Evolutionary conservation across 108 stramenopile genomes (phyloP).

Genomic region (Epithemia pelagica): DNA sequence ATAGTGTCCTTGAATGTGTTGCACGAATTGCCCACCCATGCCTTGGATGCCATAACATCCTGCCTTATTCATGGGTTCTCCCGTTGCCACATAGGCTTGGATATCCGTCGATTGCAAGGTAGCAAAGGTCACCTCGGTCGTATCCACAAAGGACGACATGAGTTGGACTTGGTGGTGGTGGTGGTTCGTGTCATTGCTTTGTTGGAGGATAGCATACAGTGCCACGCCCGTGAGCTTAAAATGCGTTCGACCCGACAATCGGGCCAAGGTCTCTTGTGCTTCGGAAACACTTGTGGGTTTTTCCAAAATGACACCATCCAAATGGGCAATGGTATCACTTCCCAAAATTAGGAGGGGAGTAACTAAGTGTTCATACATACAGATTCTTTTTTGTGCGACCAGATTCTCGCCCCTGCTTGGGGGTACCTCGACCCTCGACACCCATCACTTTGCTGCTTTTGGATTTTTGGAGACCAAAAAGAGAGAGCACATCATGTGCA

Average conservation of each 20-base stretch:
- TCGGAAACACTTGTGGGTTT: constrained; percentile 73
- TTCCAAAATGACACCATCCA: constrained; percentile 66
- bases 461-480: too few relatives aligned
- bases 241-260: constrained; percentile 72
- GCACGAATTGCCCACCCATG: constrained; percentile 73
- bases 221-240: constrained; percentile 88
- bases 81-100: constrained; percentile 67
- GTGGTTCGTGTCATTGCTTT: neutral
- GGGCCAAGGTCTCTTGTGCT: constrained; percentile 66
- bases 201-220: constrained; percentile 25
- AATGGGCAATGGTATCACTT: constrained; percentile 73
- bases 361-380: too few relatives aligned
- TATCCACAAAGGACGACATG: constrained; percentile 68
- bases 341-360: constrained; percentile 67
- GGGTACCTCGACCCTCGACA: too few relatives aligned
- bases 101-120: constrained; percentile 61
- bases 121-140: constrained; percentile 77
- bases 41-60: constrained; percentile 96
- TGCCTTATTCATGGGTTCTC: constrained; percentile 95
- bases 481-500: too few relatives aligned
- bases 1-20: constrained; percentile 72
- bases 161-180: too few relatives aligned
- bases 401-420: too few relatives aligned
- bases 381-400: too few relatives aligned
- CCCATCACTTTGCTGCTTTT: too few relatives aligned